phyloP scores from a whole-genome alignment of 2,329 filamentous ascomycete genomes.

The Zymoseptoria brevis region DNA sequence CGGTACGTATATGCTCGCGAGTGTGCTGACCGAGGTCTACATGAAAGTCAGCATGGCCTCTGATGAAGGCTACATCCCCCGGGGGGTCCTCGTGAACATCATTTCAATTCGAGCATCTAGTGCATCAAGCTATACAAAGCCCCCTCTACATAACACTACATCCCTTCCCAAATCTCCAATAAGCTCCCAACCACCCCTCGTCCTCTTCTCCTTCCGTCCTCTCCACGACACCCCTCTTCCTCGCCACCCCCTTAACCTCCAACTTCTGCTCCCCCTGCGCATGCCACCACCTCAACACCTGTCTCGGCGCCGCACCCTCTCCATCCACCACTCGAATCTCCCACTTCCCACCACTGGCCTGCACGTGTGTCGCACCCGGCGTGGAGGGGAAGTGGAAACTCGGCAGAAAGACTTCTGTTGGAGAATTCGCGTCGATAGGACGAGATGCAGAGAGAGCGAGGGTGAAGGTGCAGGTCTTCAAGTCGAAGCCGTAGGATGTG shows the following conservation, averaged over 20 bases:
- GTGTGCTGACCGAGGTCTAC: too few relatives aligned
- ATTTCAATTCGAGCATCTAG: too few relatives aligned
- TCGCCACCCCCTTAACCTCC: constrained; percentile 64
- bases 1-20: too few relatives aligned
- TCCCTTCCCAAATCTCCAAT: constrained; percentile 34
- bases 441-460: constrained; percentile 56
- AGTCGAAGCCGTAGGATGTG: constrained; percentile 67
- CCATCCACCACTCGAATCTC: constrained; percentile 67
- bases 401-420: constrained; percentile 78
- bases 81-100: too few relatives aligned
- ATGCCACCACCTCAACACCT: constrained; percentile 89
- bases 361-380: constrained; percentile 56
- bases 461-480: constrained; percentile 68
- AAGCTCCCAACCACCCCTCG: constrained; percentile 66
- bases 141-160: constrained; percentile 37
- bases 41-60: too few relatives aligned
- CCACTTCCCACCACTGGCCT: constrained; percentile 83
- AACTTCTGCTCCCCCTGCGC: constrained; percentile 74
- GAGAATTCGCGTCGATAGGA: constrained; percentile 51
- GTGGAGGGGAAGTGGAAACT: constrained; percentile 80
- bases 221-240: constrained; percentile 39
- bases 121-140: too few relatives aligned
- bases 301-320: constrained; percentile 53
- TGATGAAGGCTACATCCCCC: too few relatives aligned
- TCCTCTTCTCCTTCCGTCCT: constrained; percentile 46